Evolutionary conservation across 2,329 filamentous ascomycete genomes (phyloP).

Genomic region (Sclerotinia subarctica): DNA sequence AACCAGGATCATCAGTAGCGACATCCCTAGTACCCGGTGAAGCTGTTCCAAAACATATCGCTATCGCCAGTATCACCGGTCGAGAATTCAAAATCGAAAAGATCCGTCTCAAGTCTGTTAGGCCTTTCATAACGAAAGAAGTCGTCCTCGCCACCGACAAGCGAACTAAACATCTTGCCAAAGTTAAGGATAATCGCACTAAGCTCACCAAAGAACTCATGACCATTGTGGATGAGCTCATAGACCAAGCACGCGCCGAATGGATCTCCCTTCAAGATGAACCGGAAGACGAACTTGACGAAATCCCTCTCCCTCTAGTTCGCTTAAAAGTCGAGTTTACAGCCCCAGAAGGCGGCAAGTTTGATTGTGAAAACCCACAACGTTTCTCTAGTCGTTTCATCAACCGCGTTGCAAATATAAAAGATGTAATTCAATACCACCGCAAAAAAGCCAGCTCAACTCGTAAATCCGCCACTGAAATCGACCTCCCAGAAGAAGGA

Average conservation of each 20-base stretch:
- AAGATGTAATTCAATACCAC: constrained; percentile 91
- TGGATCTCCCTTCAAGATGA: constrained; percentile 78
- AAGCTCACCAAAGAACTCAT: constrained; percentile 76
- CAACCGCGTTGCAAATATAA: constrained; percentile 87
- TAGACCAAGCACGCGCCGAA: constrained; percentile 74
- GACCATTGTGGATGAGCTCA: constrained; percentile 78
- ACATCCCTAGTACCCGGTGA: constrained; percentile 90
- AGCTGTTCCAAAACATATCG: constrained; percentile 85
- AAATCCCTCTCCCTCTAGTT: constrained; percentile 76
- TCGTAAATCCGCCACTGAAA: constrained; percentile 43
- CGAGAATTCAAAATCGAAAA: constrained; percentile 77
- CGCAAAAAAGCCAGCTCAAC: constrained; percentile 70
- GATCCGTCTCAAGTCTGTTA: constrained; percentile 80
- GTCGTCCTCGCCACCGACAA: constrained; percentile 73
- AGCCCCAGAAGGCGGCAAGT: constrained; percentile 77
- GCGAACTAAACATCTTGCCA: constrained; percentile 72
- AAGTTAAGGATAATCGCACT: constrained; percentile 77
- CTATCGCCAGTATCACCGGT: constrained; percentile 79
- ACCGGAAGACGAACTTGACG: constrained; percentile 52
- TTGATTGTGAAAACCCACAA: constrained; percentile 91
- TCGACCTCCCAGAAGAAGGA: constrained; percentile 61
- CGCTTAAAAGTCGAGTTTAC: constrained; percentile 89
- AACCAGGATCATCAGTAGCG: constrained; percentile 92
- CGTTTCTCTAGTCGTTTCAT: constrained; percentile 91
- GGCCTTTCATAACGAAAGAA: constrained; percentile 86